A percentile compares a stretch with the other conserved stretches of the same genome.
phyloP scores from a whole-genome alignment of 1,139 yeast species.

The Candida anutae region DNA sequence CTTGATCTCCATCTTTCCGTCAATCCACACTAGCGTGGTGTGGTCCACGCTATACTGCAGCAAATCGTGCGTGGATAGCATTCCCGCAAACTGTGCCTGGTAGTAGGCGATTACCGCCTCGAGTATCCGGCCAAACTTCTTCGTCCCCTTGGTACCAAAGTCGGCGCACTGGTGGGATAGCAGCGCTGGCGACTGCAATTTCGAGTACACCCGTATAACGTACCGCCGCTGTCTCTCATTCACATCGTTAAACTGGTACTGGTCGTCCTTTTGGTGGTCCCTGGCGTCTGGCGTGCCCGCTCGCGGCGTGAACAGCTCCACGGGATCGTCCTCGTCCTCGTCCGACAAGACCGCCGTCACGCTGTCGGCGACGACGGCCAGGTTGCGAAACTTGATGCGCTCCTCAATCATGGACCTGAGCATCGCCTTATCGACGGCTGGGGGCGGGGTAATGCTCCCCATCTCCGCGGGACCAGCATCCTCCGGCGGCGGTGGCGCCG shows the following conservation, averaged over 20 bases:
- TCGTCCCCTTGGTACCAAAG: conserved; percentile 27
- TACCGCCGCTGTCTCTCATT: conserved; percentile 26
- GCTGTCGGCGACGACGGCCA: not conserved
- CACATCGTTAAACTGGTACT: conserved; percentile 8
- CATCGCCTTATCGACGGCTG: conserved; percentile 1
- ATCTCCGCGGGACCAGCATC: not conserved
- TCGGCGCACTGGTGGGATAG: conserved; percentile 8
- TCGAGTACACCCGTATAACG: conserved; percentile 22
- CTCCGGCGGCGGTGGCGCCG: not conserved
- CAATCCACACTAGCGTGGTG: conserved; percentile 32
- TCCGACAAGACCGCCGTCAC: not conserved
- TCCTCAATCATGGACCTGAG: conserved; percentile 2
- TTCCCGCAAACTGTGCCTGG: conserved; percentile 1
- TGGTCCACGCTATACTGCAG: conserved; percentile 7
- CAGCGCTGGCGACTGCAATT: conserved; percentile 14
- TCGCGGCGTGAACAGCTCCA: conserved; percentile 1
- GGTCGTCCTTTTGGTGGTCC: not conserved
- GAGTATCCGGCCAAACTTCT: conserved; percentile 14
- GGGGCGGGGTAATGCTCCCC: conserved; percentile 2
- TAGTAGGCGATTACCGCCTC: conserved; percentile 8
- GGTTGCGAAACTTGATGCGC: conserved; percentile 1
- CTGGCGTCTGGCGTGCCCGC: not conserved
- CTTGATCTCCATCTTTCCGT: conserved; percentile 32
- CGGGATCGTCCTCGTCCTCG: conserved; percentile 8
- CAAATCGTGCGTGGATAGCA: conserved; percentile 4